Evolutionary conservation across 2,329 filamentous ascomycete species (phyloP).

Genomic region (Hypocrella siamensis): DNA sequence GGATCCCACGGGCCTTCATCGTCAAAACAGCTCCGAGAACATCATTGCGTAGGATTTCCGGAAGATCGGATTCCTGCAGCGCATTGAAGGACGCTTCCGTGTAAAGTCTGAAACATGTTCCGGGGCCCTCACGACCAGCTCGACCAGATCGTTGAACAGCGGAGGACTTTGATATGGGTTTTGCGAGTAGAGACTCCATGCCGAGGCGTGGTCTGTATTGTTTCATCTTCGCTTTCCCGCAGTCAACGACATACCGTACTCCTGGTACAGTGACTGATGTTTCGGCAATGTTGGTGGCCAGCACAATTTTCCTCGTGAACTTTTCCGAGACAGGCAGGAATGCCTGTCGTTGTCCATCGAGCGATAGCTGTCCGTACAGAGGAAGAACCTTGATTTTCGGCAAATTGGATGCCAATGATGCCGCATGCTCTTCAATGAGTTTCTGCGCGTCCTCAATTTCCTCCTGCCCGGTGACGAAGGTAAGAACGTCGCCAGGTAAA

Average conservation of each 20-base stretch:
- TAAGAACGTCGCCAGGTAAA: constrained; percentile 83
- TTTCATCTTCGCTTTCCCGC: constrained; percentile 88
- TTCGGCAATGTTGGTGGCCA: constrained; percentile 97
- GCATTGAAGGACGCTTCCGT: constrained; percentile 60
- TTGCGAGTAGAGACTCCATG: constrained; percentile 79
- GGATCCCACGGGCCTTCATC: constrained; percentile 82
- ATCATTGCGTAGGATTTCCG: constrained; percentile 85
- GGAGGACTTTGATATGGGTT: constrained; percentile 84
- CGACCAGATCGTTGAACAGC: constrained; percentile 84
- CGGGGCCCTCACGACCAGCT: constrained; percentile 80
- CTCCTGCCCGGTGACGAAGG: constrained; percentile 85
- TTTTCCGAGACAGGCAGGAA: constrained; percentile 59
- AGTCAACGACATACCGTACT: constrained; percentile 81
- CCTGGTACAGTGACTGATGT: constrained; percentile 93
- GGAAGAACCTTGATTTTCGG: constrained; percentile 62
- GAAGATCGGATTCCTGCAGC: constrained; percentile 59
- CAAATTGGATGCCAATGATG: constrained; percentile 55
- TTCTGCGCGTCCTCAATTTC: constrained; percentile 73
- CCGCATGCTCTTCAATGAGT: constrained; percentile 65
- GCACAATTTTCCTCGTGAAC: constrained; percentile 74
- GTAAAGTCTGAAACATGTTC: constrained; percentile 81
- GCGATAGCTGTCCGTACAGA: constrained; percentile 79
- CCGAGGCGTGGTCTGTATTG: constrained; percentile 74
- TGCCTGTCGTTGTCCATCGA: constrained; percentile 70
- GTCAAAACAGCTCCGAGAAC: constrained; percentile 73